A percentile compares a stretch with the other conserved stretches of the same genome.
phyloP scores from a whole-genome alignment of 1,284 basidiomycete genomes.

The Ustilago loliicola region DNA sequence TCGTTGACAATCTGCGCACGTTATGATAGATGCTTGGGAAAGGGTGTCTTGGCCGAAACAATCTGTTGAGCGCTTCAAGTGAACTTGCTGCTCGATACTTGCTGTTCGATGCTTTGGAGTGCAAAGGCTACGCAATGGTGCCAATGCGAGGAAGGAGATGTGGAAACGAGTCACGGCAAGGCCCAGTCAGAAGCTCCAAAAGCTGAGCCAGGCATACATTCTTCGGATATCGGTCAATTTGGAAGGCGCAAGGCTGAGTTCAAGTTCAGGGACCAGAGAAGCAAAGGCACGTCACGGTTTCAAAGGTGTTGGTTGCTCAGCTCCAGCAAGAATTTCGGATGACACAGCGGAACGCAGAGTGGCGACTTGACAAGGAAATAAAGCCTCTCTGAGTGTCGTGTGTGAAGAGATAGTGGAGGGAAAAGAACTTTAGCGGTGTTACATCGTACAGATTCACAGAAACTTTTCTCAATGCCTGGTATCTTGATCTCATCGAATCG shows the following conservation, averaged over 20 bases:
- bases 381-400: neutral
- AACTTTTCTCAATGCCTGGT: no score
- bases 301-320: neutral
- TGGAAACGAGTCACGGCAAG: neutral
- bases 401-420: neutral
- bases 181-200: neutral
- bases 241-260: neutral
- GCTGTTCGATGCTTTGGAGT: neutral
- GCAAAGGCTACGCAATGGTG: neutral
- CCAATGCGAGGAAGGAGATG: neutral
- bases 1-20: neutral
- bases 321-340: neutral
- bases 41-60: no score
- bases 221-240: conserved; percentile 16
- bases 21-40: neutral
- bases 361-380: neutral
- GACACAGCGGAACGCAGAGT: neutral
- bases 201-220: neutral
- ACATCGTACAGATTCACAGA: no score
- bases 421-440: neutral
- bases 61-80: neutral
- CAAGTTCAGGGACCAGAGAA: neutral
- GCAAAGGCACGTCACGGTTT: conserved; percentile 6
- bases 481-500: neutral
- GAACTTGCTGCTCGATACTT: neutral